Evolutionary conservation across 257 asterid genomes (phyloP).

Genomic region (Solanum lycopersicoides): DNA sequence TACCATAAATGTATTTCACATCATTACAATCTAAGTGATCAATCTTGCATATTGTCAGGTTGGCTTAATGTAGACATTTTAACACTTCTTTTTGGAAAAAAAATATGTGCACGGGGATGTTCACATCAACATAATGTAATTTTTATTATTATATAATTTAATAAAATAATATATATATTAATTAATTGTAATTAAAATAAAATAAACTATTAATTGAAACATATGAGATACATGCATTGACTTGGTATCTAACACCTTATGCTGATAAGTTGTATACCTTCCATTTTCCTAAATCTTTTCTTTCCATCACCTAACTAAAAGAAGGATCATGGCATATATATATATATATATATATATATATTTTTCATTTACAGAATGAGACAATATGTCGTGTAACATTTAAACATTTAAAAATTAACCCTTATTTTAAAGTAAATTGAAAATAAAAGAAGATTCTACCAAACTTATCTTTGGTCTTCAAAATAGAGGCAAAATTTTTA

Average conservation of each 20-base stretch:
- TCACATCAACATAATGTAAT: too few species aligned
- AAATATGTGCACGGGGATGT: too few species aligned
- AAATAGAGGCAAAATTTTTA: too few species aligned
- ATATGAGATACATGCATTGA: fast-evolving
- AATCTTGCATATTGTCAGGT: background rate
- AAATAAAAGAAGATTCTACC: background rate
- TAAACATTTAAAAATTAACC: background rate
- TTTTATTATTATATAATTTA: too few species aligned
- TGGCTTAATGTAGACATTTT: background rate
- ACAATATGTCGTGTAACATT: background rate
- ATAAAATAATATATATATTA: too few species aligned
- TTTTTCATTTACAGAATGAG: too few species aligned
- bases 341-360: too few species aligned
- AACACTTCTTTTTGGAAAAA: background rate
- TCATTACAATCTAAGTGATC: too few species aligned
- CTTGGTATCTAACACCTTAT: fast-evolving
- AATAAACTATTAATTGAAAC: too few species aligned
- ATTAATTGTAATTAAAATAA: too few species aligned
- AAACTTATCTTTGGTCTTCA: background rate
- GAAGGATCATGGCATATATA: too few species aligned
- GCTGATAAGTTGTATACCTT: background rate
- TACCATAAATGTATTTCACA: too few species aligned
- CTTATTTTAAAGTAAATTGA: background rate
- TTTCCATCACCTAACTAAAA: background rate
- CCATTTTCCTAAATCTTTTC: background rate